A percentile compares a stretch with the other conserved stretches of the same genome.
These are phyloP conservation scores for Globisporangium parvum DNA, from an alignment of 352 stramenopile genomes.

Conservation along the genomic window DNA sequence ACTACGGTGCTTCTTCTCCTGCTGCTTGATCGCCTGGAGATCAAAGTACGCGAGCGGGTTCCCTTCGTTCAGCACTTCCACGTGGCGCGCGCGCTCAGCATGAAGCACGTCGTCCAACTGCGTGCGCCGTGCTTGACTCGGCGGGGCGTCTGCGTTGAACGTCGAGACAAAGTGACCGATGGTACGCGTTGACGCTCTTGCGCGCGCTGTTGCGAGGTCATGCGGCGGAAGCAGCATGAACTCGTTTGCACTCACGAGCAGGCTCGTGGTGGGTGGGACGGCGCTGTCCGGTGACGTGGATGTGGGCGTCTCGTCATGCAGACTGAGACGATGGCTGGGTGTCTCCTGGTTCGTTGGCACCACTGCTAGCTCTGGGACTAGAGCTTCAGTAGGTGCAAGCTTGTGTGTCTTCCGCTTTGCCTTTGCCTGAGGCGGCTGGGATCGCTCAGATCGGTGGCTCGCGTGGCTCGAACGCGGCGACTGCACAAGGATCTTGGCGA, in stretches of 20 bases:
- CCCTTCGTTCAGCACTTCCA: conserved; percentile 44
- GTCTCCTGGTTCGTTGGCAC: too few species aligned
- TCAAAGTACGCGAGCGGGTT: conserved; percentile 61
- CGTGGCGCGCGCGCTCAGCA: conserved; percentile 25
- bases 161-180: conserved; percentile 38
- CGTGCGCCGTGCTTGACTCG: conserved; percentile 18
- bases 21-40: conserved; percentile 24
- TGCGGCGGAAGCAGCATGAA: conserved; percentile 36
- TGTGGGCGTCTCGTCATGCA: too few species aligned
- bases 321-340: too few species aligned
- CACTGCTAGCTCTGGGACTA: too few species aligned
- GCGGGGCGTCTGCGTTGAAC: conserved; percentile 56
- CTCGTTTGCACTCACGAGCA: conserved; percentile 50
- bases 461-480: background rate
- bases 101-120: conserved; percentile 27
- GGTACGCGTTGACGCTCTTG: conserved; percentile 17
- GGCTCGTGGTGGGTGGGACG: background rate
- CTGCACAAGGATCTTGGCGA: conserved; percentile 37
- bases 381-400: too few species aligned
- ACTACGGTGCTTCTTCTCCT: conserved; percentile 20
- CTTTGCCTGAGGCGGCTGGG: background rate
- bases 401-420: background rate
- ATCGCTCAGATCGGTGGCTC: too few species aligned
- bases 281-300: too few species aligned
- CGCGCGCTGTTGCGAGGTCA: conserved; percentile 3